Percentiles rank a stretch among this genome's conserved stretches.
phyloP scores from a whole-genome alignment of 371 early-diverging fungal genomes.

The Dinochytrium kinnereticum region DNA sequence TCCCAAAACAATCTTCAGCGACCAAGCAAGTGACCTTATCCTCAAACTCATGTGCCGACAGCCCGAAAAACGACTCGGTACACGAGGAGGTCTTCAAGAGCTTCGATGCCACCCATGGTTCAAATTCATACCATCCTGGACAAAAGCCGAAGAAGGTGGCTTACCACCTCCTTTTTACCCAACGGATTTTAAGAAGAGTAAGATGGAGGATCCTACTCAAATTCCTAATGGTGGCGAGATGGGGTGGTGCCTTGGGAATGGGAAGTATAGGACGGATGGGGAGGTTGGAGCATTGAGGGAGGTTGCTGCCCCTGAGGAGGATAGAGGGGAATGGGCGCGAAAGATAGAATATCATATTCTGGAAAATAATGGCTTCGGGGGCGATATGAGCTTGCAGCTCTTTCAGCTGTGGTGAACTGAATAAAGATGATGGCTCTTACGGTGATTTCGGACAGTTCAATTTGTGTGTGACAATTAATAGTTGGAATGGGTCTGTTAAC shows the following conservation, averaged over 20 bases:
- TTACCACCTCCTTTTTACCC: conserved; percentile 6
- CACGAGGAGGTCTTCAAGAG: not conserved
- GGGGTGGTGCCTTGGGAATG: conserved; percentile 10
- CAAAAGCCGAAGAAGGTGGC: not conserved
- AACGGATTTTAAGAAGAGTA: not conserved
- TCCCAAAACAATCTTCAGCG: conserved; percentile 1
- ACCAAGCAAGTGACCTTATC: not conserved
- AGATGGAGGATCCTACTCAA: not conserved
- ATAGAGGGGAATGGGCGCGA: not conserved
- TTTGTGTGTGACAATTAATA: not conserved
- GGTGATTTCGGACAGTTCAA: too few species aligned
- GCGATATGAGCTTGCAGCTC: not conserved
- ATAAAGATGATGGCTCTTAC: too few species aligned
- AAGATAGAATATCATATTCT: conserved; percentile 7
- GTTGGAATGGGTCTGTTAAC: conserved; percentile 94
- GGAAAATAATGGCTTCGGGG: not conserved
- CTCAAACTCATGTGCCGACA: conserved; percentile 11
- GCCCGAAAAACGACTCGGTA: conserved; percentile 12
- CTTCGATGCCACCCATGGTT: conserved; percentile 19
- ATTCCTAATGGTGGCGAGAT: conserved; percentile 3
- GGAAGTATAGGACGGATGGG: conserved; percentile 13
- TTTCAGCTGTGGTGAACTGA: not conserved
- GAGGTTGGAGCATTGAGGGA: conserved; percentile 6
- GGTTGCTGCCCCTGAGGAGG: not conserved
- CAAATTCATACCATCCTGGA: conserved; percentile 2